Percentiles rank a stretch among this genome's conserved stretches.
phyloP scores from a whole-genome alignment of 164 flowering plant species.

The Nymphaea colorata region DNA sequence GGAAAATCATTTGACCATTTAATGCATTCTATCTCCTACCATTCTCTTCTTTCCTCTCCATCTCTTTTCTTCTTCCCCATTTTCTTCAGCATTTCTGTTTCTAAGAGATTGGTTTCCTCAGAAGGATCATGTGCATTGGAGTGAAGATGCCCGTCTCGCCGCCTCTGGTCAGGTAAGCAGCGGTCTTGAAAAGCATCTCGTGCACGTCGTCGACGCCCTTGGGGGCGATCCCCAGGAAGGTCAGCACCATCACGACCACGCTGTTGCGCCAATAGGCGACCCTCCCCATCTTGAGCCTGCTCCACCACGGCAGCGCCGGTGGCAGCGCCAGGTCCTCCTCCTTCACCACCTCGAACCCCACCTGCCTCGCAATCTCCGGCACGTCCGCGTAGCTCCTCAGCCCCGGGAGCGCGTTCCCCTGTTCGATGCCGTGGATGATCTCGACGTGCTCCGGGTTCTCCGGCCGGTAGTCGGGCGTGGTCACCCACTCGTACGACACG shows the following conservation, averaged over 20 bases:
- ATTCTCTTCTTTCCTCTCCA: too few relatives aligned
- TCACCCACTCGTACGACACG: slow-evolving; percentile 92
- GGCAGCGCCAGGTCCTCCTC: slow-evolving; percentile 82
- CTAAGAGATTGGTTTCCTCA: slow-evolving; percentile 47
- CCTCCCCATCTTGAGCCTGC: slow-evolving; percentile 77
- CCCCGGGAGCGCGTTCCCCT: slow-evolving; percentile 91
- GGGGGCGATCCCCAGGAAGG: slow-evolving; percentile 75
- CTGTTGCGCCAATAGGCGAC: slow-evolving; percentile 94
- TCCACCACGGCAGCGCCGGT: slow-evolving; percentile 86
- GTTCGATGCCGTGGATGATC: slow-evolving; percentile 72
- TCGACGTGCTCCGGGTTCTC: slow-evolving; percentile 64
- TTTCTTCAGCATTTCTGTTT: neutral
- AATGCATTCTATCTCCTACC: too few relatives aligned
- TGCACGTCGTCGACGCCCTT: slow-evolving; percentile 81
- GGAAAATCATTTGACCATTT: too few relatives aligned
- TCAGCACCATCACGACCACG: slow-evolving; percentile 40
- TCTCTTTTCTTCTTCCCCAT: too few relatives aligned
- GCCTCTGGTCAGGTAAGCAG: slow-evolving; percentile 59
- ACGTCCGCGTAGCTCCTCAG: slow-evolving; percentile 48
- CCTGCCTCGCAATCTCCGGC: slow-evolving; percentile 55
- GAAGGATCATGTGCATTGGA: slow-evolving; percentile 83
- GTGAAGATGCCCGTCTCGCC: slow-evolving; percentile 71
- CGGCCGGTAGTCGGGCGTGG: slow-evolving; percentile 41
- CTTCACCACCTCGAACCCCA: slow-evolving; percentile 74
- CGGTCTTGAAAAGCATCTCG: slow-evolving; percentile 77